Base-by-base conservation (phyloP, 768 basidiomycete species). In the Fomitopsis serialis region DNA sequence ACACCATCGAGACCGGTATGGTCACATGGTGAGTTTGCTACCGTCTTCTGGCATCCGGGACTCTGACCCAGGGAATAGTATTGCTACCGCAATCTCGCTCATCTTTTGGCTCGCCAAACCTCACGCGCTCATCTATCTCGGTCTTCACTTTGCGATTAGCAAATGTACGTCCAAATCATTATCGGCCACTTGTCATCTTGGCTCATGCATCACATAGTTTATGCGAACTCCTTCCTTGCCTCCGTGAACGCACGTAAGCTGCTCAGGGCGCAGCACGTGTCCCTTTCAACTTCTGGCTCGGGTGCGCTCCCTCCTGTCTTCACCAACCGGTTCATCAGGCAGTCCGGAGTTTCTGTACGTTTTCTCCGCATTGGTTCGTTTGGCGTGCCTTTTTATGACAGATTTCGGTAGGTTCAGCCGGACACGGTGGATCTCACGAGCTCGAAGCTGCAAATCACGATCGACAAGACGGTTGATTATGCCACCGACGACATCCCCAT, bases 221-320 rank as follows among this genome's bases (percentile, higher is more conserved):
- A 67, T 42, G 66, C 64, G 13, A 67, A 63, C 50, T 60, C 63
- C 21, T 61, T 65, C 52, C 54, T 67, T 40, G 66, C 64, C 43
- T 60, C 66, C 64, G 51, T 63, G 55, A 65, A 63, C 48, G 60
- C 61, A 23, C 62, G 61, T 22, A 63, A 59, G 52, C 44, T 56
- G n/a, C 52, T 60, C 37, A 23, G 57, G 23, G 36, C 45, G 29
- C 54, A 55, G 52, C 52, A 56, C 12, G 48, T 24, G 36, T 56
- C 61, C 40, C n/a, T n/a, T n/a, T n/a, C n/a, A n/a, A n/a, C n/a
- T n/a, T 59, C 53, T 23, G 57, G 52, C 34, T 56, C 54, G 10
- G 55, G 50, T 12, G 50, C 56, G 35, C 48, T 47, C 21, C 60
- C 59, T 5, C 60, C 60, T 23, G 56, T 59, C 24, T 61, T 58